Evolutionary conservation across 202 grass and related monocot genomes (phyloP), one percentile per base, ranked within the genome.

Genomic region (Brachypodium distachyon): DNA sequence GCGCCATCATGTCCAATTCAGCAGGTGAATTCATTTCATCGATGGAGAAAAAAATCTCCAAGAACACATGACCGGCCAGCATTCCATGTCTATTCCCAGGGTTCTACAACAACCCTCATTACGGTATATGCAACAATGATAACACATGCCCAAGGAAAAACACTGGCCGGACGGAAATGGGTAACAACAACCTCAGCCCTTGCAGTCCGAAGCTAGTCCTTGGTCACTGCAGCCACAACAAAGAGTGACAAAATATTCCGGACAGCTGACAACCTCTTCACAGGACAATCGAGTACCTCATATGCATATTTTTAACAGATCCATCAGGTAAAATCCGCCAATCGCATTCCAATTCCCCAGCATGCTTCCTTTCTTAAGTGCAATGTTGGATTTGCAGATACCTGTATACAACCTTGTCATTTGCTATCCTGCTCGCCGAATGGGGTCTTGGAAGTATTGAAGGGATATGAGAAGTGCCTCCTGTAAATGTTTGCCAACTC

Each of bases 381-480:
- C 31, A 31, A 18, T 0, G 8, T 12, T 58, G 42, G 13, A 77
- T 78, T 11, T 52, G 31, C 10, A 66, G 17, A 29, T 48, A 6
- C 32, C 40, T 47, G 29, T 29, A 44, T 40, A 44, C n/a, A 27
- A 10, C 53, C 5, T 72, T 51, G 47, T 67, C 63, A 64, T 29
- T 74, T 74, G 46, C 5, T 74, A 49, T 56, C 51, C 80, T 19
- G 85, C 91, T 85, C 83, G 86, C 62, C 77, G 84, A 74, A 98
- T 90, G 61, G 95, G 82, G 5, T 90, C 95, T 92, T 98, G 91
- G 42, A 98, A 98, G 73, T 92, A 98, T 26, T 95, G 89, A 29
- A 98, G 89, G 36, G 87, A 98, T 51, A 98, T 95, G 42, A 98
- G 93, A 90, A 98, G 84, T 54, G 95, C 95, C 73, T 95, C 95